These are phyloP conservation scores for Conticribra weissflogii DNA, from an alignment of 108 stramenopile genomes.

Conservation along the genomic window DNA sequence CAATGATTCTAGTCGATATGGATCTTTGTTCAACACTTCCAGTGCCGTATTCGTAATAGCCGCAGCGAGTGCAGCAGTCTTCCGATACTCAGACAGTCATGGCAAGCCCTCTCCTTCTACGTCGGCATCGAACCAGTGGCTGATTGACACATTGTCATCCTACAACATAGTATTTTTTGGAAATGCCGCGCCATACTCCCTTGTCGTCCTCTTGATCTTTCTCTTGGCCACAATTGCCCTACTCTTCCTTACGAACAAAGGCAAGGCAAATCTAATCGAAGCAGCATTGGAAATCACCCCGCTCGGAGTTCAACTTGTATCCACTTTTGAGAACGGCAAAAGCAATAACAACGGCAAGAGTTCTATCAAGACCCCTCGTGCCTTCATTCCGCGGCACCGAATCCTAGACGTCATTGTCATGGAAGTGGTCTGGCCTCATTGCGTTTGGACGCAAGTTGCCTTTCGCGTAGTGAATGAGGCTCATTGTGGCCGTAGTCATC, in stretches of 20 bases:
- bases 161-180: too few species aligned
- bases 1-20: neutral
- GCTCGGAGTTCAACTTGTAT: conserved; percentile 6
- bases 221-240: neutral
- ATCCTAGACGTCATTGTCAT: conserved; percentile 50
- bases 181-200: too few species aligned
- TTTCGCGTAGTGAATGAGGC: conserved; percentile 41
- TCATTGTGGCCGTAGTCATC: too few species aligned
- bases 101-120: neutral
- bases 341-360: neutral
- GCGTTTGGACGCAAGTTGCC: conserved; percentile 46
- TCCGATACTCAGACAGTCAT: neutral
- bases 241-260: neutral
- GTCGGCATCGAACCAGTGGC: too few species aligned
- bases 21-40: neutral
- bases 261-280: conserved; percentile 7
- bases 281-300: conserved; percentile 29
- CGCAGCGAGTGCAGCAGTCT: neutral
- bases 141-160: too few species aligned
- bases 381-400: conserved; percentile 34
- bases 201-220: neutral
- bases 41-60: neutral
- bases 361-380: neutral
- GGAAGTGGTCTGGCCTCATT: conserved; percentile 52
- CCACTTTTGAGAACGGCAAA: neutral